Evolutionary conservation across 192 early-diverging fungal genomes (phyloP), one percentile per base, ranked within the genome.

Genomic region (Backusella australiensis): DNA sequence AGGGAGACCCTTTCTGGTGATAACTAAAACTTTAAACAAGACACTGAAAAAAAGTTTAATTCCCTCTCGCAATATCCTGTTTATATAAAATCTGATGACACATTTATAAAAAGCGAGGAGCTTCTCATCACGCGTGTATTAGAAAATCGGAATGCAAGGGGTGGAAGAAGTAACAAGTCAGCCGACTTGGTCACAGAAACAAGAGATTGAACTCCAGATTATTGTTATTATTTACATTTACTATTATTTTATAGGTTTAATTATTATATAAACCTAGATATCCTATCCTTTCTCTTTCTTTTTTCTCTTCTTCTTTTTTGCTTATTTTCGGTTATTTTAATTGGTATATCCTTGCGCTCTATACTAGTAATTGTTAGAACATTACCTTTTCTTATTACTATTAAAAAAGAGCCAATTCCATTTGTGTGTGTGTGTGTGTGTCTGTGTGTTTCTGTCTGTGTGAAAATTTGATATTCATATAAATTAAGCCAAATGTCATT

Each of bases 201-300:
- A 29, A 63, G 23, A 63, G 56, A 63, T 63, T 63, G 56, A 63
- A 63, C 56, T 63, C 56, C 56, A 63, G 56, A 70, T 70, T 70
- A 11, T 42, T 41, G 23, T 66, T 66, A 66, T 59, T 38, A 56
- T 39, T 66, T 74, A 38, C 73, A 65, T 72, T 73, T 73, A 46
- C 26, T 23, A 39, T 14, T 44, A 12, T 39, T 21, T 39, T 39
- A 39, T 7, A 39, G 38, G 38, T 39, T 39, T 39, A 39, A 39
- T 39, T 39, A 39, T 7, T 39, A 39, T 39, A 32, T 29, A 38
- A 15, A 26, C 14, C 23, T 72, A 15, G 9, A 35, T 74, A 38
- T 41, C 12, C 3, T 63, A 29, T 29, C 26, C 56, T 29, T 63
- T 59, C 56, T 63, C 14, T 63, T 63, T 63, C 23, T 14, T 11